Evolutionary conservation across 345 rosid species (phyloP), one percentile per base, ranked within the genome.

Genomic region (Streptanthus diversifolius): DNA sequence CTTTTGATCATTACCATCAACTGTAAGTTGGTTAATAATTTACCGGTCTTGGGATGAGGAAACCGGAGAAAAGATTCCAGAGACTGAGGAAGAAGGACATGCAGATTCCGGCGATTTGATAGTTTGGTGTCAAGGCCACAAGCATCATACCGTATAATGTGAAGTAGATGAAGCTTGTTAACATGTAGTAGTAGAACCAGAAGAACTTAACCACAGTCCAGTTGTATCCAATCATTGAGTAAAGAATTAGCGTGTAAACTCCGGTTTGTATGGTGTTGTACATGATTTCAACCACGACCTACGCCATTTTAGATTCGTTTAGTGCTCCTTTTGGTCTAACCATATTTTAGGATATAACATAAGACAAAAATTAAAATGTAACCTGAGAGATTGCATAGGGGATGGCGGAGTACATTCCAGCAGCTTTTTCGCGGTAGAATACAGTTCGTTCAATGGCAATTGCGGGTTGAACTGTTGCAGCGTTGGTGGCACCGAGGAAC

Each of bases 41-140:
- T 82, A 92, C 98, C 82, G 66, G 54, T 66, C 98, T 83, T 1
- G 96, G 81, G 54, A 92, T 56, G 64, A 90, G 81, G 63, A 90
- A 92, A 56, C 96, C 96, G 2, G 91, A 82, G 82, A 92, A 92
- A 76, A 92, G 82, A 82, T 90, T 92, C 98, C 98, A 88, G 25
- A 90, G 82, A 64, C 89, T 80, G 41, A 88, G 73, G 89, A 88
- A 90, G 90, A 92, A 92, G 19, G 90, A 79, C 96, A 86, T 85
- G 72, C 55, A 72, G 65, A 92, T 82, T 51, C 93, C 86, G 0
- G 89, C 91, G 25, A 90, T 73, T 80, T 92, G 90, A 39, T 76
- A 85, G 79, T 83, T 83, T 1, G 95, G 93, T 60, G 93, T 88
- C 66, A 92, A 61, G 12, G 96, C 93, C 5, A 85, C 84, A 66